phyloP scores from a whole-genome alignment of 768 basidiomycete species.

The Leucocoprinus leucothites region DNA sequence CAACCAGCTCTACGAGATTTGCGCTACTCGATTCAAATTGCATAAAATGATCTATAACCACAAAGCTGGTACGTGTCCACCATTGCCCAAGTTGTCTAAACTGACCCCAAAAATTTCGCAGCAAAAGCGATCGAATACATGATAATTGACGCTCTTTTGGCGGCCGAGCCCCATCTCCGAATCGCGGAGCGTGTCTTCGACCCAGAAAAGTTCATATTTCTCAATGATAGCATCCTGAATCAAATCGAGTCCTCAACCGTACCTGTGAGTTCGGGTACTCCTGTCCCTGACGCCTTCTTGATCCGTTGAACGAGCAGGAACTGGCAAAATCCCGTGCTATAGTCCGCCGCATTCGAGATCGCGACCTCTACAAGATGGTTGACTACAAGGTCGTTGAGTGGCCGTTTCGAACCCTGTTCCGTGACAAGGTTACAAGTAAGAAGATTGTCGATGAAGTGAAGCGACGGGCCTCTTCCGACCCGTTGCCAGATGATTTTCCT shows the following conservation, averaged over 20 bases:
- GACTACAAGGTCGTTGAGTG: slow-evolving; percentile 58
- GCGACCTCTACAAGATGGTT: slow-evolving; percentile 69
- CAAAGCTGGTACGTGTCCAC: slow-evolving; percentile 52
- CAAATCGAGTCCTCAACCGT: slow-evolving; percentile 53
- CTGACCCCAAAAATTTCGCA: slow-evolving; percentile 21
- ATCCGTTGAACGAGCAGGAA: slow-evolving; percentile 37
- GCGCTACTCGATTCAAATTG: slow-evolving; percentile 70
- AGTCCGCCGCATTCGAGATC: slow-evolving; percentile 54
- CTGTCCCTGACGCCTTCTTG: background rate
- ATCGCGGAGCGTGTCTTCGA: slow-evolving; percentile 55
- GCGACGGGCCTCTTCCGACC: slow-evolving; percentile 22
- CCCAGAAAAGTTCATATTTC: slow-evolving; percentile 55
- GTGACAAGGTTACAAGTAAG: slow-evolving; percentile 35
- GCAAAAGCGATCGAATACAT: slow-evolving; percentile 81
- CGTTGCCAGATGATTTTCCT: slow-evolving; percentile 18
- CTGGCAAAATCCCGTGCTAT: slow-evolving; percentile 57
- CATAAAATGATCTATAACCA: slow-evolving; percentile 84
- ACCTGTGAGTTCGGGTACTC: slow-evolving; percentile 35
- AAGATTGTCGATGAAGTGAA: slow-evolving; percentile 41
- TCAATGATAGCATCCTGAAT: slow-evolving; percentile 68
- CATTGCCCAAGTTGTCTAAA: background rate
- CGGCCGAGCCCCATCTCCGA: slow-evolving; percentile 62
- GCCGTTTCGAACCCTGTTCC: slow-evolving; percentile 31
- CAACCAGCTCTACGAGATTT: slow-evolving; percentile 72
- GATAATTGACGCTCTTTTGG: slow-evolving; percentile 73